A percentile compares a stretch with the other conserved stretches of the same genome.
phyloP scores from a whole-genome alignment of 2,329 filamentous ascomycete species.

The Aplosporella prunicola region DNA sequence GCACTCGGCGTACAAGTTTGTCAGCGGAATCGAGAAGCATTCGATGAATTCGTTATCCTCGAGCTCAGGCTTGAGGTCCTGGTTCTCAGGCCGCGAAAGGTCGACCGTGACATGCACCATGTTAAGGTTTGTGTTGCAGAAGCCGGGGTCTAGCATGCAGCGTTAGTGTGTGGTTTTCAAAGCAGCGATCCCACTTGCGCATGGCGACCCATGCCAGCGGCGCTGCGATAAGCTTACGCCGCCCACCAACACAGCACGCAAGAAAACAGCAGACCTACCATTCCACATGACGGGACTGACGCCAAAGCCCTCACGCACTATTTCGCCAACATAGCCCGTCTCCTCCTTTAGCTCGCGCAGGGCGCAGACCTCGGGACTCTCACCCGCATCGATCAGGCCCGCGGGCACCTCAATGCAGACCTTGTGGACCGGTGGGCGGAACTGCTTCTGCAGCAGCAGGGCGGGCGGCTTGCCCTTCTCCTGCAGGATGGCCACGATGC shows the following conservation, averaged over 20 bases:
- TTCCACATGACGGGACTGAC: conserved; percentile 35
- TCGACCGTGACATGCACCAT: conserved; percentile 69
- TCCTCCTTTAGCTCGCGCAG: conserved; percentile 55
- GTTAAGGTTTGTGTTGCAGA: conserved; percentile 37
- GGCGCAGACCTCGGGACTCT: conserved; percentile 48
- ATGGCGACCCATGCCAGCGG: no score
- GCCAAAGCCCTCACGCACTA: conserved; percentile 25
- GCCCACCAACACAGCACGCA: no score
- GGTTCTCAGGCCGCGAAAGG: conserved; percentile 58
- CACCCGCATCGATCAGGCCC: conserved; percentile 51
- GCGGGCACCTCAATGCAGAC: conserved; percentile 55
- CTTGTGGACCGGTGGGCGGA: conserved; percentile 50
- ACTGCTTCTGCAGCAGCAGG: conserved; percentile 41
- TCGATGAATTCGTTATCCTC: conserved; percentile 80
- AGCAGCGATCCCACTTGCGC: background rate
- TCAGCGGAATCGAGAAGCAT: conserved; percentile 59
- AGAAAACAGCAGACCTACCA: conserved; percentile 25
- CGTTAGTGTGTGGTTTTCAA: background rate
- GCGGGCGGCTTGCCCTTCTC: conserved; percentile 25
- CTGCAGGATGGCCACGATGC: conserved; percentile 58
- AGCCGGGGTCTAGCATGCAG: conserved; percentile 35
- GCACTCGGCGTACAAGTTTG: conserved; percentile 55
- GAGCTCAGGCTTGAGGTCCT: conserved; percentile 53
- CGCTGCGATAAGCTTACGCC: no score
- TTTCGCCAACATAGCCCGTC: conserved; percentile 51